Evolutionary conservation across 1,139 yeast genomes (phyloP), one percentile per base, ranked within the genome.

Genomic region (Yamadazyma atmosphaerica): DNA sequence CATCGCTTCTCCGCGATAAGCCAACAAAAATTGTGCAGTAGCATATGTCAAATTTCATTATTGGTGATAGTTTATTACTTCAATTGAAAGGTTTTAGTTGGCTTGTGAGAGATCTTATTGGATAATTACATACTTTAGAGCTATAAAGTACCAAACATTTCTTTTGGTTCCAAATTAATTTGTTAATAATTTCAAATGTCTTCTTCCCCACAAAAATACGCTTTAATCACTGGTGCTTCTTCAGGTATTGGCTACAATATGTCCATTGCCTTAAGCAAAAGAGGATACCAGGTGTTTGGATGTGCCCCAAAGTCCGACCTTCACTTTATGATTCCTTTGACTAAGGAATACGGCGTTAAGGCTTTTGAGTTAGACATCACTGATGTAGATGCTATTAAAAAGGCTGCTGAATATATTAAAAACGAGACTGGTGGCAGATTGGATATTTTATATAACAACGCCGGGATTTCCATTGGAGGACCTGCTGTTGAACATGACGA

Each of bases 171-270:
- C n/a, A n/a, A n/a, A n/a, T n/a, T n/a, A n/a, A n/a, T n/a, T n/a
- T n/a, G n/a, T n/a, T n/a, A n/a, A n/a, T n/a, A n/a, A n/a, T n/a
- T n/a, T n/a, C n/a, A n/a, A n/a, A n/a, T n/a, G n/a, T n/a, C n/a
- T n/a, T n/a, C n/a, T n/a, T n/a, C n/a, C n/a, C 5, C 29, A 15
- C 45, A 40, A 31, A 49, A 49, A 29, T 48, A 46, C 48, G 74
- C 73, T 9, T 54, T 68, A 4, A 51, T 68, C 17, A 59, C 69
- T 1, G 74, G 74, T 3, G 72, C 72, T 2, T 63, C 72, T 3
- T 59, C 68, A 3, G 74, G 74, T 3, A 68, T 68, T 38, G 74
- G 74, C 2, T 62, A 54, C 40, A 56, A 58, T 14, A 34, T 67
- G 36, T 52, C 67, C 10, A 49, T 50, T 15, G 56, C 53, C 10